These are phyloP conservation scores for Plectosphaerella cucumerina DNA, from an alignment of 2,329 filamentous ascomycete species.

Conservation along the genomic window DNA sequence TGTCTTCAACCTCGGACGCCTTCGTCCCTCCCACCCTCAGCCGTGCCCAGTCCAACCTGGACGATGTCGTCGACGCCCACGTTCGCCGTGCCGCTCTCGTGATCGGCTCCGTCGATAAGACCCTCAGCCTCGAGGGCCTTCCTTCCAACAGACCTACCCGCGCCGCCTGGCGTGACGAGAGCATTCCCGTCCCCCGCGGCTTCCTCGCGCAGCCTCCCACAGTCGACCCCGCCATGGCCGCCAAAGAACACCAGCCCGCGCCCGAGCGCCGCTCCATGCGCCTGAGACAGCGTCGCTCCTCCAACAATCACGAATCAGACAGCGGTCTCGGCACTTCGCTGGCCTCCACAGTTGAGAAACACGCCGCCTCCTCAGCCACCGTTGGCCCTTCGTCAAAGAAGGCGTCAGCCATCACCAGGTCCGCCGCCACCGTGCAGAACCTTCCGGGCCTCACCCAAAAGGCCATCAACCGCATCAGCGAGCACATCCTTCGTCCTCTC, in stretches of 20 bases:
- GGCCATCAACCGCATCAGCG: slow-evolving; percentile 73
- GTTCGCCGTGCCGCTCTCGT: slow-evolving; percentile 65
- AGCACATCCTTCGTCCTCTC: slow-evolving; percentile 74
- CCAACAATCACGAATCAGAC: slow-evolving; percentile 68
- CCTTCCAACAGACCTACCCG: slow-evolving; percentile 22
- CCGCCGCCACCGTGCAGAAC: slow-evolving; percentile 43
- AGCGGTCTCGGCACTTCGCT: slow-evolving; percentile 86
- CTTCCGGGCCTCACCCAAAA: slow-evolving; percentile 61
- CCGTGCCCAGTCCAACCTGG: slow-evolving; percentile 65
- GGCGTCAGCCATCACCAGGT: slow-evolving; percentile 58
- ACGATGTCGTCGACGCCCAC: slow-evolving; percentile 68
- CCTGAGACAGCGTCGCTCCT: slow-evolving; percentile 50
- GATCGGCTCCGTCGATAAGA: slow-evolving; percentile 61
- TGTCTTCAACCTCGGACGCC: slow-evolving; percentile 30
- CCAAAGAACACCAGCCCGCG: slow-evolving; percentile 29
- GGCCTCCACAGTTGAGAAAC: slow-evolving; percentile 53
- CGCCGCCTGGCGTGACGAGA: slow-evolving; percentile 47
- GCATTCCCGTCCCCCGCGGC: slow-evolving; percentile 55
- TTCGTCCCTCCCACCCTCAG: slow-evolving; percentile 52
- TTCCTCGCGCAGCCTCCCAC: slow-evolving; percentile 54
- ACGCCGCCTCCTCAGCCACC: slow-evolving; percentile 31
- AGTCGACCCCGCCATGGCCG: slow-evolving; percentile 43
- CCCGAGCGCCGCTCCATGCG: slow-evolving; percentile 47
- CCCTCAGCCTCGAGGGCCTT: slow-evolving; percentile 35
- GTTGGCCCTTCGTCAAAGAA: slow-evolving; percentile 24